A percentile compares a stretch with the other conserved stretches of the same genome.
These are phyloP conservation scores for Metschnikowia shivogae DNA, from an alignment of 805 yeast species.

Conservation along the genomic window DNA sequence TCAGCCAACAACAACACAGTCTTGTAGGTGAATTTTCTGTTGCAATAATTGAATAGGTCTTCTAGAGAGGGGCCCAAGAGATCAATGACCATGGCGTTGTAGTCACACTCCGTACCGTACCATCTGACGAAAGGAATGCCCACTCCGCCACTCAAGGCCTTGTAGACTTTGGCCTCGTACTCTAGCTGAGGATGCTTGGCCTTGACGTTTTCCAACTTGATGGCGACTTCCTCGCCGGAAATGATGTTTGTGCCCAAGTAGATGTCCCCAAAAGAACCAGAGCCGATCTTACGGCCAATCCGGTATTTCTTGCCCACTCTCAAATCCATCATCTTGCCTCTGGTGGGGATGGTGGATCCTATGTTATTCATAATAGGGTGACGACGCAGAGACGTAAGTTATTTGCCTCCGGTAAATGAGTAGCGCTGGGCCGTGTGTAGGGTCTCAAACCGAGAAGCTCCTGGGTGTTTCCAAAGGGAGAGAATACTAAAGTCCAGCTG, in stretches of 20 bases:
- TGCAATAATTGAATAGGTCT: constrained; percentile 93
- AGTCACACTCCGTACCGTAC: constrained; percentile 96
- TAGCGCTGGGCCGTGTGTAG: not conserved
- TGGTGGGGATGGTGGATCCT: constrained; percentile 12
- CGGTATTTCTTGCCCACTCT: constrained; percentile 93
- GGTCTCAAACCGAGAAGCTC: too few species aligned
- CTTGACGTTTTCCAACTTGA: constrained; percentile 81
- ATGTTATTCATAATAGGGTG: constrained; percentile 15
- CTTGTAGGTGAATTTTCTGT: constrained; percentile 86
- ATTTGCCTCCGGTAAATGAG: not conserved
- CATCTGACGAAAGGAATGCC: constrained; percentile 97
- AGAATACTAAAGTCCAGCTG: too few species aligned
- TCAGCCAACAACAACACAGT: constrained; percentile 91
- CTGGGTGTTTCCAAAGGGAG: too few species aligned
- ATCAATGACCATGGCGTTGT: constrained; percentile 95
- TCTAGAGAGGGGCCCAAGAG: constrained; percentile 92
- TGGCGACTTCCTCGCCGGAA: constrained; percentile 96
- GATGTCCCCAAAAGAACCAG: constrained; percentile 97
- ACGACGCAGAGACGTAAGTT: not conserved
- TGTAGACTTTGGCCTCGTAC: constrained; percentile 94
- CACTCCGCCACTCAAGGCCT: constrained; percentile 91
- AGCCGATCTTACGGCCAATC: constrained; percentile 91
- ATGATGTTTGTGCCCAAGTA: constrained; percentile 90
- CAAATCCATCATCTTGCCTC: constrained; percentile 46
- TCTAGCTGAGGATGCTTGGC: constrained; percentile 97